A percentile compares a stretch with the other conserved stretches of the same genome.
Evolutionary conservation across 2,329 filamentous ascomycete genomes (phyloP).

Genomic region (Colletotrichum brevisporum): DNA sequence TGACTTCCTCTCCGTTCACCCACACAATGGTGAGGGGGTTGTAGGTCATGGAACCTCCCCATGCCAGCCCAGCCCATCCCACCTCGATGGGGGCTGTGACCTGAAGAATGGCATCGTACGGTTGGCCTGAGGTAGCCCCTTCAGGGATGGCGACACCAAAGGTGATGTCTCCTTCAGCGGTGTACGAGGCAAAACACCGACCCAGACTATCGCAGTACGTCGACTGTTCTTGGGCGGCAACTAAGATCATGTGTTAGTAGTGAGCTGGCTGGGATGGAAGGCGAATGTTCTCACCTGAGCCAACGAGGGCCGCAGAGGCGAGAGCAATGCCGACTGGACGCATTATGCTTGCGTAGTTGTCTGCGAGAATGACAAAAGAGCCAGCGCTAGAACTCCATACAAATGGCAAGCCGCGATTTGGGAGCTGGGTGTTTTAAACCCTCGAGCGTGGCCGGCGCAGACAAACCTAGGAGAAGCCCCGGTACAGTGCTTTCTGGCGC

Average conservation of each 20-base stretch:
- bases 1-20: conserved; percentile 55
- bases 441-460: neutral
- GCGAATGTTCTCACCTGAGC: conserved; percentile 27
- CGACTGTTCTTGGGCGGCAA: conserved; percentile 24
- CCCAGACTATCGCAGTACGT: conserved; percentile 43
- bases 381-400: neutral
- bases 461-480: too few relatives aligned
- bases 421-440: neutral
- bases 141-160: conserved; percentile 56
- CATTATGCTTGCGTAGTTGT: conserved; percentile 28
- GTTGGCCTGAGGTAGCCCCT: conserved; percentile 42
- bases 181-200: conserved; percentile 45
- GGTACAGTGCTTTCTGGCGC: neutral
- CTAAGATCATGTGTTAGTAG: neutral
- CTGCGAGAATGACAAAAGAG: neutral
- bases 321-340: conserved; percentile 24
- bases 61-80: conserved; percentile 61
- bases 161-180: conserved; percentile 46
- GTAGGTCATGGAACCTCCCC: conserved; percentile 61
- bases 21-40: conserved; percentile 59
- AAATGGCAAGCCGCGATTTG: neutral
- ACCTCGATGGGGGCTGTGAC: conserved; percentile 56
- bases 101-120: conserved; percentile 59
- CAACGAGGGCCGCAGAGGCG: conserved; percentile 30
- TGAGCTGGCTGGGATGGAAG: too few relatives aligned